Conservation (phyloP, 306 rosid genomes). For the Dalbergia cochinchinensis region DNA sequence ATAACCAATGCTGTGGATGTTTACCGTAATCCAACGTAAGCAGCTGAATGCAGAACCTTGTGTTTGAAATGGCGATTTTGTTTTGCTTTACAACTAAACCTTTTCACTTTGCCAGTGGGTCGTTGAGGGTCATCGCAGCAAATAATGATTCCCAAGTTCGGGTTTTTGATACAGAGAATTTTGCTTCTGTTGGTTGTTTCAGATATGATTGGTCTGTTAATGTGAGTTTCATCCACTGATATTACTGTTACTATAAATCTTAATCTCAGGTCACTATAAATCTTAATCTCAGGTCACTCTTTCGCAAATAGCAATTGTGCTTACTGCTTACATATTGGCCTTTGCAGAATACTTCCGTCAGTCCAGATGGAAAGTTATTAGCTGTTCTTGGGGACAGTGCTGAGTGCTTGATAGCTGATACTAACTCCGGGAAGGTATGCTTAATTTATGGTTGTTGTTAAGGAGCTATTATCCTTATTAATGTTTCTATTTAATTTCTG, state of each 20-base stretch:
- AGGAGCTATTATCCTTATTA: neutral
- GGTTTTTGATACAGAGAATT: conserved; percentile 68
- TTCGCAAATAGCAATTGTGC: neutral
- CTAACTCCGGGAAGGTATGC: conserved; percentile 75
- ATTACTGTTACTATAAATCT: conserved; percentile 1
- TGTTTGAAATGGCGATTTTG: neutral
- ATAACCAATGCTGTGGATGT: conserved; percentile 93
- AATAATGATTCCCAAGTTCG: conserved; percentile 91
- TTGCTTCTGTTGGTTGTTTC: conserved; percentile 71
- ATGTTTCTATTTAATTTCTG: neutral
- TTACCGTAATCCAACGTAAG: conserved; percentile 67
- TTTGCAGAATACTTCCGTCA: conserved; percentile 73
- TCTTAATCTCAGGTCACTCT: neutral
- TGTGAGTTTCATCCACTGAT: conserved; percentile 64
- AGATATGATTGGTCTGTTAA: conserved; percentile 92
- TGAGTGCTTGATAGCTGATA: conserved; percentile 82
- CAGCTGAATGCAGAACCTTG: conserved; percentile 19
- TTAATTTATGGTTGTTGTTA: neutral
- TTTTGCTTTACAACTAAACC: conserved; percentile 32
- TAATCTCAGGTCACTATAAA: neutral
- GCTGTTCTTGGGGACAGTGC: conserved; percentile 91
- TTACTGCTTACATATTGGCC: conserved; percentile 14
- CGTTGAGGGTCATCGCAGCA: conserved; percentile 73
- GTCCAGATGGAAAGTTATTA: conserved; percentile 84
- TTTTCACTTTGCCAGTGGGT: conserved; percentile 68